Evolutionary conservation across 768 basidiomycete genomes (phyloP).

Genomic region (Boletus rex-veris): DNA sequence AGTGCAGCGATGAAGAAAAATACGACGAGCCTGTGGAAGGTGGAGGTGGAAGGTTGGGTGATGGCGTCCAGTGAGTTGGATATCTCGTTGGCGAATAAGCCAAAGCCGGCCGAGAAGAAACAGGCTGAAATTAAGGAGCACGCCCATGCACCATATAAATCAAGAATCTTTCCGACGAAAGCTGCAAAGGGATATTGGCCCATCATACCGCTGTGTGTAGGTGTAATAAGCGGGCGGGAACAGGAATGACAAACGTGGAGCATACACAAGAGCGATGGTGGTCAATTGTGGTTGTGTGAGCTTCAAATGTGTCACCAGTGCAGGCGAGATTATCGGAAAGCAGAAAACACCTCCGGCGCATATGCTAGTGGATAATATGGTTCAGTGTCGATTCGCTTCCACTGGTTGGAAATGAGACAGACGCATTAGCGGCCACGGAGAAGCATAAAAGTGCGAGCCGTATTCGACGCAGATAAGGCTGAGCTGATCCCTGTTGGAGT

Average conservation of each 20-base stretch:
- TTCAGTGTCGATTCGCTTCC: background rate
- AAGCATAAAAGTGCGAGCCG: slow-evolving; percentile 39
- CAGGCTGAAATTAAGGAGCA: slow-evolving; percentile 63
- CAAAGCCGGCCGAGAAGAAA: slow-evolving; percentile 58
- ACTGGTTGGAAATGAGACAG: slow-evolving; percentile 25
- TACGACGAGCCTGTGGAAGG: slow-evolving; percentile 51
- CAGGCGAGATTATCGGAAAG: slow-evolving; percentile 71
- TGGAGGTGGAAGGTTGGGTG: slow-evolving; percentile 36
- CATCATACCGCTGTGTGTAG: slow-evolving; percentile 61
- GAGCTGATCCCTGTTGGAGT: slow-evolving; percentile 1
- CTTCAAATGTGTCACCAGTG: slow-evolving; percentile 54
- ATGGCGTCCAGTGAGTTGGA: slow-evolving; percentile 40
- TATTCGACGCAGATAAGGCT: slow-evolving; percentile 17
- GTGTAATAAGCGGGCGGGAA: background rate
- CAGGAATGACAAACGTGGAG: slow-evolving; percentile 30
- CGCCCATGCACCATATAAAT: slow-evolving; percentile 61
- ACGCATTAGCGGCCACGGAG: slow-evolving; percentile 66
- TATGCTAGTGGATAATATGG: slow-evolving; percentile 39
- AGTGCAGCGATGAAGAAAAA: slow-evolving; percentile 64
- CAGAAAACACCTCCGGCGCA: slow-evolving; percentile 78
- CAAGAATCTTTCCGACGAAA: slow-evolving; percentile 64
- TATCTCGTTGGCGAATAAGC: slow-evolving; percentile 60
- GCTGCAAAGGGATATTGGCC: slow-evolving; percentile 79
- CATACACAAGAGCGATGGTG: slow-evolving; percentile 74
- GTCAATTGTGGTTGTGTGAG: slow-evolving; percentile 76